Evolutionary conservation across 2,329 filamentous ascomycete genomes (phyloP), one percentile per base, ranked within the genome.

Genomic region (Aspergillus glaucus): DNA sequence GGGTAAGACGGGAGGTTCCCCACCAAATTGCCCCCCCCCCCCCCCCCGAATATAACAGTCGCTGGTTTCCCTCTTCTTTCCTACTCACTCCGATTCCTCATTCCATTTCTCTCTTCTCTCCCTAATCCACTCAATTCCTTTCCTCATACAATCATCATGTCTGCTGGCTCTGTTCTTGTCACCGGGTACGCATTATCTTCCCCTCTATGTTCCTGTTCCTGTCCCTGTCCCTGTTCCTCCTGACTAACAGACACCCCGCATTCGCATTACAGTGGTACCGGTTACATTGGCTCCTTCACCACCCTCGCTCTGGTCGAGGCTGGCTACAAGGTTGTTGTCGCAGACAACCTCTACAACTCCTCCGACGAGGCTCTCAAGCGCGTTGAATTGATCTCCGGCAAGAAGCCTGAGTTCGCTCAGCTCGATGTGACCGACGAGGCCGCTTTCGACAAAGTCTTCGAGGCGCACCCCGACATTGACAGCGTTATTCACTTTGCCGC

Each of bases 201-300:
- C 49, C 45, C 30, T 51, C 57, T 57, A 61, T 19, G 39, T 24
- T 19, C 21, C 21, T 14, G 19, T 41, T 24, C 34, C 34, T 17
- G 34, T 36, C 7, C 32, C 32, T 14, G 32, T 36, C 12, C 12
- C 30, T 34, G 32, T 28, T 12, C 26, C 26, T 30, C 26, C 26
- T 30, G 26, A 39, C 36, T 19, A 41, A 60, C 58, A 55, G 47
- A 55, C 57, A 51, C 59, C 60, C 52, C 50, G 46, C 52, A 47
- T 46, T 22, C 41, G 17, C 19, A 22, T 15, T 37, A 51, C 68
- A 96, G 93, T 80, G 93, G 93, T 66, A 95, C 91, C 57, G 93
- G 93, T 76, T 98, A 98, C 79, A 98, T 98, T 73, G 93, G 93
- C 69, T 97, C 92, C 45, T 97, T 97, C 79, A 98, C 93, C 53